Evolutionary conservation across 169 alveolate species (phyloP).

Genomic region (Theileria annulata): DNA sequence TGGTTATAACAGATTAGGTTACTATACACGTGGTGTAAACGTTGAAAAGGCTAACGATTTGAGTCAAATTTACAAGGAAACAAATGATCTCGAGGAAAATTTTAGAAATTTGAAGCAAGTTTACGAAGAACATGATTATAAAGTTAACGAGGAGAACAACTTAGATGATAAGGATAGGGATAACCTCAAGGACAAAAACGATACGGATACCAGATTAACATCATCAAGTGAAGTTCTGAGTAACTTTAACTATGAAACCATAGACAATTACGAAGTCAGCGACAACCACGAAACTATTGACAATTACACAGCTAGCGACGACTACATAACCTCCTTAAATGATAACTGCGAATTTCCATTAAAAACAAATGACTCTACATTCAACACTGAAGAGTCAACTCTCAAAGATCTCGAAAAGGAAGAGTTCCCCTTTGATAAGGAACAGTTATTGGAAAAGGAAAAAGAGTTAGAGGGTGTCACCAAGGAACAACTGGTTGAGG

Average conservation of each 20-base stretch:
- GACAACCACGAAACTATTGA: slow-evolving; percentile 16
- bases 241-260: slow-evolving; percentile 19
- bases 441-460: neutral
- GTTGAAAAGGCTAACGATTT: neutral
- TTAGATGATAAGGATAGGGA: neutral
- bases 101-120: neutral
- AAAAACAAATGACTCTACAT: neutral
- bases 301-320: slow-evolving; percentile 3
- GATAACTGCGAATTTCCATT: slow-evolving; percentile 10
- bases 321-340: neutral
- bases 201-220: slow-evolving; percentile 15
- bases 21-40: neutral
- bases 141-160: neutral
- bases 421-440: neutral
- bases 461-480: neutral
- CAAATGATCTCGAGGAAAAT: neutral
- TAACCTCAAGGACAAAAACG: slow-evolving; percentile 11
- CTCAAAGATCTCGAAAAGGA: neutral
- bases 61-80: slow-evolving; percentile 1
- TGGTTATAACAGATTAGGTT: neutral
- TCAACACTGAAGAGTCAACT: slow-evolving; percentile 7
- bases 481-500: neutral
- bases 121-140: neutral
- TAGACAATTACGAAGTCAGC: slow-evolving; percentile 14
- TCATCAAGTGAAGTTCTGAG: slow-evolving; percentile 16